Evolutionary conservation across 2,329 filamentous ascomycete species (phyloP), one percentile per base, ranked within the genome.

Genomic region (Colletotrichum tamarilloi): DNA sequence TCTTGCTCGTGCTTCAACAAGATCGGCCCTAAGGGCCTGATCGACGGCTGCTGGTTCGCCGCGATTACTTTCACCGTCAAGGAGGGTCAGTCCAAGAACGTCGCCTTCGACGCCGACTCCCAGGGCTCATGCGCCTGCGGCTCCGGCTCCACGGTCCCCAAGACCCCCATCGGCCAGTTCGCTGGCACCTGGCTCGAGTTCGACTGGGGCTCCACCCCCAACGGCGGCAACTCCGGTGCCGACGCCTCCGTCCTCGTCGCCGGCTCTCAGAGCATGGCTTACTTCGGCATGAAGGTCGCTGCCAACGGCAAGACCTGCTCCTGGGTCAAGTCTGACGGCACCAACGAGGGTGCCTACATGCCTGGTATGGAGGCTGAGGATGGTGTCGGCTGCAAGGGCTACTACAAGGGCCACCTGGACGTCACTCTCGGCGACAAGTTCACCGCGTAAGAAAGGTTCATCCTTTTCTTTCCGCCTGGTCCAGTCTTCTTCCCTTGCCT

Each of bases 201-300:
- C 66, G 87, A 89, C 81, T 84, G 85, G 59, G 85, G 75, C 72
- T 85, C 84, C 81, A 46, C 74, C 0, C 79, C 79, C 80, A 89
- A 89, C 84, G 67, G 76, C n/a, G 81, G 78, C 68, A 87, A 85
- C 84, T 87, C 85, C 3, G 87, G 87, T 53, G 85, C 84, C 71
- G 87, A 89, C 69, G 86, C 84, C 74, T 88, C 86, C 5, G 84
- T 83, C 72, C 83, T 89, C 11, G 85, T 87, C 55, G 80, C 86
- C 35, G 81, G 83, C 76, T 73, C 77, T 32, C 74, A 76, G 65
- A 73, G 75, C 68, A 75, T 81, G 16, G 5, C 69, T 22, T 81
- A 84, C 64, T 81, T 70, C 72, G 82, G 80, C 75, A 79, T 86
- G 73, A 77, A 77, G 32, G 82, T 87, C 75, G 82, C 81, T 74